Base-by-base conservation (phyloP, 768 basidiomycete species). In the Nidula microcarpa region DNA sequence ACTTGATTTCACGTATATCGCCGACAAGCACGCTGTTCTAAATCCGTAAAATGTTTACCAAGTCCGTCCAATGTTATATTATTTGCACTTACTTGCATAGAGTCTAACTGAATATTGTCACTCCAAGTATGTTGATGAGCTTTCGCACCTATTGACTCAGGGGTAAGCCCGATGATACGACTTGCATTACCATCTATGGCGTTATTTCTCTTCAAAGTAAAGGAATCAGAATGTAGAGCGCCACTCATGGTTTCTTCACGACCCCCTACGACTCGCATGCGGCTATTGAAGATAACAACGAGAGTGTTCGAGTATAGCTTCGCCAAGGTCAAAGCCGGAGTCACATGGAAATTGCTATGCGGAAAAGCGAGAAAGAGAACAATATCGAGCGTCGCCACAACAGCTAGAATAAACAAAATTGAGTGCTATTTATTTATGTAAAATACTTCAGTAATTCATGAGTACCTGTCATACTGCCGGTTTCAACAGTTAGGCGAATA, bases 241-340 rank as follows among this genome's bases (percentile, higher is more conserved):
- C 13, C 11, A 17, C 39, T 41, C 13, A 41, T 13, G 16, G 39
- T 17, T 41, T 41, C 39, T 17, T 66, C 53, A 44, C 58, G 54
- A 4, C 64, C 59, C 3, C 61, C 62, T 7, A 55, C 45, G 14
- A 67, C 65, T 3, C 59, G 60, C 51, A 63, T 59, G 2, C 68
- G 62, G 37, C 57, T 60, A 53, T 69, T 69, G 55, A 69, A 62
- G 3, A 68, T 52, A 6, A 63, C 65, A 23, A 69, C 59, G 4
- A 69, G 52, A 1, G 65, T 63, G 37, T 69, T 69, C 23, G 65
- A 64, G 52, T 68, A 68, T 7, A 69, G 52, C 43, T 68, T 67
- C 9, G 65, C 62, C 32, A 67, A 59, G 47, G 64, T 57, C 13
- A 60, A 52, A 10, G 59, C 62, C 2, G 66, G 63, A 9, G 59